Conservation (phyloP, 306 rosid species). For the Argentina anserina region DNA sequence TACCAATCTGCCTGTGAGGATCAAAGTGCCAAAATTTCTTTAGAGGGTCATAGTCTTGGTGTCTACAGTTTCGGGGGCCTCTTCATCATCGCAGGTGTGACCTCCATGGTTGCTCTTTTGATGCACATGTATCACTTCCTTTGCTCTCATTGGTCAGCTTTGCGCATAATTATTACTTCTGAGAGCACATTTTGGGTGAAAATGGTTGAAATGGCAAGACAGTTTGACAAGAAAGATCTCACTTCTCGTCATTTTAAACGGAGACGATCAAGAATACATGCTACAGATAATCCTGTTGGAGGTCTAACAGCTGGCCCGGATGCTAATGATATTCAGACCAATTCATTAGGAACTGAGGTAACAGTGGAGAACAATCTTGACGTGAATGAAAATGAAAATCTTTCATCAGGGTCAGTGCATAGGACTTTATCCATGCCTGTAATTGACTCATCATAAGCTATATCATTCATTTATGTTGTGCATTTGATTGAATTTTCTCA, state of each 20-base stretch:
- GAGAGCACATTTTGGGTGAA: not conserved
- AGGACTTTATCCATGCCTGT: not conserved
- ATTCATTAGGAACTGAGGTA: not conserved
- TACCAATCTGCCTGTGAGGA: not conserved
- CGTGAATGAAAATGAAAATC: not conserved
- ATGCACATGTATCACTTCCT: slow-evolving; percentile 7
- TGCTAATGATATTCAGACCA: not conserved
- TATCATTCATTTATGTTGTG: not conserved
- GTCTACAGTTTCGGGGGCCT: slow-evolving; percentile 43
- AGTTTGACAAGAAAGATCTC: slow-evolving; percentile 12
- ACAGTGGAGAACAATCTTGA: not conserved
- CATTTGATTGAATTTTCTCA: not conserved
- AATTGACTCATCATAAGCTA: not conserved
- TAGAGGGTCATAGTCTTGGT: slow-evolving; percentile 22
- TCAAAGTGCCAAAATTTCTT: slow-evolving; percentile 8
- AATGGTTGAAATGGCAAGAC: slow-evolving; percentile 13
- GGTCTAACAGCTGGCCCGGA: not conserved
- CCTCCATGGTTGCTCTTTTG: slow-evolving; percentile 14
- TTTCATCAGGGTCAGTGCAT: not conserved
- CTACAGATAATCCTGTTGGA: not conserved
- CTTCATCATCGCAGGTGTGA: slow-evolving; percentile 32
- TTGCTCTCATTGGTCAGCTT: slow-evolving; percentile 2
- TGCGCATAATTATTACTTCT: not conserved
- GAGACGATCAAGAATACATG: not conserved
- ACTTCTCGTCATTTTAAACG: not conserved